Percentiles rank a stretch among this genome's conserved stretches.
Evolutionary conservation across 2,329 filamentous ascomycete species (phyloP).

Genomic region (Diplodia seriata): DNA sequence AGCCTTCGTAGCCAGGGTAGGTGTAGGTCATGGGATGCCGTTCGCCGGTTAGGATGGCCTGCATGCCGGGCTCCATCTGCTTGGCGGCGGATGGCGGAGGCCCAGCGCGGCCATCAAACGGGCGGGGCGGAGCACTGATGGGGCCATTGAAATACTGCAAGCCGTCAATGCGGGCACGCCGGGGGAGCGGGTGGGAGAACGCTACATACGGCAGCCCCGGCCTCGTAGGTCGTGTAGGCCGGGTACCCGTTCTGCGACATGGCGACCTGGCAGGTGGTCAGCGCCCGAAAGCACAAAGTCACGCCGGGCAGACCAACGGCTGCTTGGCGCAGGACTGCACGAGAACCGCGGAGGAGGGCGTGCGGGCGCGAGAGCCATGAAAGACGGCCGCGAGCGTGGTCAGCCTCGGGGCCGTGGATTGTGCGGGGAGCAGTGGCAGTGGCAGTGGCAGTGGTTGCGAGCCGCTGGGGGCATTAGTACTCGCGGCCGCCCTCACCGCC

Average conservation of each 20-base stretch:
- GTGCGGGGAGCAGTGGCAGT: constrained; percentile 13
- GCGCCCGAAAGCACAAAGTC: background rate
- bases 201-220: constrained; percentile 9
- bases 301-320: background rate
- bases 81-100: background rate
- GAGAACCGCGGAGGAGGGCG: no score
- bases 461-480: constrained; percentile 25
- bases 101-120: background rate
- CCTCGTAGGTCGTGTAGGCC: constrained; percentile 11
- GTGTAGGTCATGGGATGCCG: constrained; percentile 7
- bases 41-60: constrained; percentile 3
- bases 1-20: constrained; percentile 16
- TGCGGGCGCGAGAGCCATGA: constrained; percentile 5
- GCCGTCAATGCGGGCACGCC: constrained; percentile 3
- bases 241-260: constrained; percentile 27
- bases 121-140: background rate
- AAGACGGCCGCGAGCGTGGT: background rate
- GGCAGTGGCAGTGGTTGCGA: background rate
- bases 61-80: constrained; percentile 15
- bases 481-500: constrained; percentile 17
- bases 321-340: background rate
- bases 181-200: background rate
- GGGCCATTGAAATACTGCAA: constrained; percentile 22
- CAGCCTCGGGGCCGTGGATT: constrained; percentile 19
- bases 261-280: background rate